Base-by-base conservation (phyloP, 2,329 filamentous ascomycete species). In the Phaeoacremonium minimum region DNA sequence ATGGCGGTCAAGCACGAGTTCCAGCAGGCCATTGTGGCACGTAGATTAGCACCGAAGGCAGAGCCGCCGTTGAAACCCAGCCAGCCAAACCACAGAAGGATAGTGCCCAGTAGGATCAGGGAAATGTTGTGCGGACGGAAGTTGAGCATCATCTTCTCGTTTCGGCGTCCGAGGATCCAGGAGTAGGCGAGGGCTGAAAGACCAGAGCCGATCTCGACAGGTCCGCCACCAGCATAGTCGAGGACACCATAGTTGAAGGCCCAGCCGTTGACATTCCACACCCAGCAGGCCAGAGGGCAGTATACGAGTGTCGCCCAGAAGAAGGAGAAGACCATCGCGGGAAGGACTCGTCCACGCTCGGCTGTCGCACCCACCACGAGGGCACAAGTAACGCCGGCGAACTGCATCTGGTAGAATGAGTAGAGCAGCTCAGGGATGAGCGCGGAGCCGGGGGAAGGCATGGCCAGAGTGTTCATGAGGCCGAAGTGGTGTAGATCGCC, bases 121-220 rank as follows among this genome's bases (percentile, higher is more conserved):
- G 90, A 95, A 48, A 97, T 93, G 71, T 98, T 98, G 75, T 98
- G 93, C 14, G 93, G 93, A 49, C 93, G 87, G 78, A 97, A 97
- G 77, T 97, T 97, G 66, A 96, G 80, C 87, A 97, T 96, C 89
- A 97, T 96, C 71, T 89, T 93, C 71, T 97, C 91, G 69, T 96
- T 93, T 49, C 93, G 88, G 56, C 89, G 87, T 49, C 93, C 93
- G 43, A 98, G 85, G 26, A 96, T 83, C 87, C 87, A 85, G 3
- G 90, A 95, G 70, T 97, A 98, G 47, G 93, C 93, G 32, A 97
- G 74, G 18, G 91, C 93, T 30, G 88, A 93, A 66, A 95, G 73
- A 58, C 93, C 93, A 40, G 93, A 97, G 43, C 80, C 87, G 52
- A 98, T 97, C 67, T 98, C 93, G 75, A 98, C 93, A 49, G 93